A percentile compares a stretch with the other conserved stretches of the same genome.
phyloP scores from a whole-genome alignment of 306 rosid species.

The Sicyos baderoa region DNA sequence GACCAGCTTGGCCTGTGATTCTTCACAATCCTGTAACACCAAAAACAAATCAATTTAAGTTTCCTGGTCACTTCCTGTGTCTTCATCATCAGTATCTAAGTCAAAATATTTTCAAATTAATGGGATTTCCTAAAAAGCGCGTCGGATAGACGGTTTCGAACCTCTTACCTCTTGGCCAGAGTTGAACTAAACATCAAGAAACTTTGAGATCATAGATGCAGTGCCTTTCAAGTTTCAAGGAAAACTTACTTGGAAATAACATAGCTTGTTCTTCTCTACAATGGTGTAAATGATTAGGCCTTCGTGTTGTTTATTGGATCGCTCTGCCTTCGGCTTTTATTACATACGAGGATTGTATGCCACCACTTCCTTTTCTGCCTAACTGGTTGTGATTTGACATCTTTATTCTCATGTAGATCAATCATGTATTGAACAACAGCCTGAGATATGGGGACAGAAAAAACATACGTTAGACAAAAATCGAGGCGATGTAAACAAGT shows the following conservation, averaged over 20 bases:
- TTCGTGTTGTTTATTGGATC: constrained; percentile 39
- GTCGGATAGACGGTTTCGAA: too few species aligned
- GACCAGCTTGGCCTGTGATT: not conserved
- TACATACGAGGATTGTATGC: constrained; percentile 56
- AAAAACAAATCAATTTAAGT: not conserved
- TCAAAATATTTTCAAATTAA: not conserved
- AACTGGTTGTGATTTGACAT: constrained; percentile 40
- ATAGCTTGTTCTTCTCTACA: not conserved
- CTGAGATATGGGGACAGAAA: constrained; percentile 36
- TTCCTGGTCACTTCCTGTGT: not conserved
- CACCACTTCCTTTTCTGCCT: constrained; percentile 70
- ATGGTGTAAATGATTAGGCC: constrained; percentile 33
- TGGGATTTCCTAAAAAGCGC: not conserved
- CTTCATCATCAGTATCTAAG: not conserved
- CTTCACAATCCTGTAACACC: constrained; percentile 8
- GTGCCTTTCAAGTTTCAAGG: not conserved
- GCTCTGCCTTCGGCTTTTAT: constrained; percentile 71
- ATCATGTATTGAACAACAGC: constrained; percentile 87
- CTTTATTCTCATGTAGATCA: constrained; percentile 48
- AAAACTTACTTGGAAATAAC: not conserved
- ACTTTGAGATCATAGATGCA: not conserved
- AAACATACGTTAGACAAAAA: constrained; percentile 9
- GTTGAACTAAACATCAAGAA: not conserved
- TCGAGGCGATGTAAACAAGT: constrained; percentile 18
- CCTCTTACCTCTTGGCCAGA: too few species aligned